Conservation (phyloP, 164 flowering plant genomes). For the Warburgia ugandensis region DNA sequence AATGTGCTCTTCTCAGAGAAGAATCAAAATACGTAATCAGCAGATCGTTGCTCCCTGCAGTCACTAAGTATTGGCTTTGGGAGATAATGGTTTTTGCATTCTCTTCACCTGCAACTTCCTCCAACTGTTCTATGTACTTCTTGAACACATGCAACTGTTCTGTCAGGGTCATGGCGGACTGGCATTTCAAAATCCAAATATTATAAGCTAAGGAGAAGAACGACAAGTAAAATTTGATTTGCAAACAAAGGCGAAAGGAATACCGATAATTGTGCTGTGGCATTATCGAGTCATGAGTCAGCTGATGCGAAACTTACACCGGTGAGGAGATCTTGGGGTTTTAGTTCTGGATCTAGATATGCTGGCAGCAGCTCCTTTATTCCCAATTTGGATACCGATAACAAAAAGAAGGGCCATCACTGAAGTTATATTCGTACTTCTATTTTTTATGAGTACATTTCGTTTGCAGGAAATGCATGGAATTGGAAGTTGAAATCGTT, state of each 20-base stretch:
- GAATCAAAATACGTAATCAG: conserved; percentile 1
- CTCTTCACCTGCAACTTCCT: conserved; percentile 3
- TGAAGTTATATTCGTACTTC: background rate
- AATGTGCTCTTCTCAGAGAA: background rate
- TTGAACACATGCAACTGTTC: conserved; percentile 8
- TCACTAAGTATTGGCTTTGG: background rate
- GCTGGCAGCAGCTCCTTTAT: conserved; percentile 10
- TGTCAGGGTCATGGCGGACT: conserved; percentile 1
- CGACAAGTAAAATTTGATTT: background rate
- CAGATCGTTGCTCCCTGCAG: conserved; percentile 6
- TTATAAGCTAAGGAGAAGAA: background rate
- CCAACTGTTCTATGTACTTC: conserved; percentile 5
- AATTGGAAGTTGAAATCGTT: too few relatives aligned
- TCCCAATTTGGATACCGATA: conserved; percentile 1
- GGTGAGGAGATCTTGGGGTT: conserved; percentile 3
- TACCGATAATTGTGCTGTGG: background rate
- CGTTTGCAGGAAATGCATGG: too few relatives aligned
- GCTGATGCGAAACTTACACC: conserved; percentile 13
- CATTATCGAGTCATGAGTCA: conserved; percentile 1
- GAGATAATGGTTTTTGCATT: conserved; percentile 3
- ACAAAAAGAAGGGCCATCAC: background rate
- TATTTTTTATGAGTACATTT: background rate
- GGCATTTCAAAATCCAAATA: background rate
- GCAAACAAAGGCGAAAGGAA: background rate
- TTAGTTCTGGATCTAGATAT: background rate